Evolutionary conservation across 805 yeast species (phyloP), one percentile per base, ranked within the genome.

Genomic region (Pichia nanzhaoensis): DNA sequence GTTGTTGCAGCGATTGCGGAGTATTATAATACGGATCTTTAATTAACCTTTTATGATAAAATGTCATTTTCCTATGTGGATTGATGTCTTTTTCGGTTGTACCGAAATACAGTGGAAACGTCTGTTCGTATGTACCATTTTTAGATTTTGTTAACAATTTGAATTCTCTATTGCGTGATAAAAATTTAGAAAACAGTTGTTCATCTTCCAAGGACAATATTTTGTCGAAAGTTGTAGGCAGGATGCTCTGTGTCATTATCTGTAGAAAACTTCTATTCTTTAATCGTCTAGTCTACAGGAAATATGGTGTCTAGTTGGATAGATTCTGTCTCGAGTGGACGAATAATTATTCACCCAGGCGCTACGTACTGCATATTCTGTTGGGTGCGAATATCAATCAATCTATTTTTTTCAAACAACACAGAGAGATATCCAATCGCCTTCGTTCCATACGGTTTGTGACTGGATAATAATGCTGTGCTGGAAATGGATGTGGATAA

Each of bases 41-140:
- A 10, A 37, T 17, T 16, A 51, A 40, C 49, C 65, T 52, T 42
- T 56, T 54, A 22, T 51, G 49, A 31, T 49, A 41, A 17, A 61
- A 41, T 9, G 62, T 50, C 37, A 49, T 40, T 43, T 48, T 53
- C 48, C 65, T 53, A 39, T 52, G 54, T 7, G 39, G 39, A 8
- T 36, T 49, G 42, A 62, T 61, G 39, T 61, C 67, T 9, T 53
- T 53, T 45, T 60, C 65, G 27, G 55, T 51, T 6, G 66, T 60
- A 32, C 66, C 67, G 42, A 62, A 58, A 45, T 56, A 64, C 31
- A 57, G 41, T 9, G 68, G 68, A 31, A 64, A 55, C 8, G 35
- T 5, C 14, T 42, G 49, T 17, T 49, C 40, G n/a, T 46, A 31
- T 18, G 41, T 38, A 7, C 42, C 37, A 10, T 31, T 39, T 39